Evolutionary conservation across 2,329 filamentous ascomycete genomes (phyloP), one percentile per base, ranked within the genome.

Genomic region (Pseudodiploospora longispora): DNA sequence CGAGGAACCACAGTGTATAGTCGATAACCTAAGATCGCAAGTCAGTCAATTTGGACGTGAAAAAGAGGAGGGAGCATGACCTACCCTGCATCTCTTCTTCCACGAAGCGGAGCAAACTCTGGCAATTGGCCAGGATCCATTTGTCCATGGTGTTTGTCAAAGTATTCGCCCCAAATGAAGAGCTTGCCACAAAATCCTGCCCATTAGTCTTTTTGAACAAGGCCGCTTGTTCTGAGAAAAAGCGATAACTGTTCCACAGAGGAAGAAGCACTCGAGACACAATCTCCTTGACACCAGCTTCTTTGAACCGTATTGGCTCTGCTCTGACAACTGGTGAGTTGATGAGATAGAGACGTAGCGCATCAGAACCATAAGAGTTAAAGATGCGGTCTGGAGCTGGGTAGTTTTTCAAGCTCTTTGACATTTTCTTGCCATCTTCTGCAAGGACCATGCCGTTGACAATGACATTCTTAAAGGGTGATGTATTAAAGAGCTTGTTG

Each of bases 101-200:
- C 46, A 94, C 85, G 59, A 89, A 94, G 58, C 87, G 82, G 47
- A 95, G 74, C 52, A 95, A 71, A 57, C 84, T 90, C 64, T 95
- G 88, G 55, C 84, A 90, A 52, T 83, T 85, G 43, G 88, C 87
- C 55, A 95, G 68, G 52, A 95, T 89, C 89, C 89, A 95, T 50
- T 81, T 78, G 61, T 95, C 89, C 82, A 95, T 91, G 43, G 94
- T 85, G 12, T 56, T 58, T 30, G 30, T 46, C 34, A 56, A 35
- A 27, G 49, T 41, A 2, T 43, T 41, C 6, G 41, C 42, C 27
- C 49, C 44, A 19, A 52, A 51, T 5, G 47, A 47, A 36, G 30
- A 47, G 32, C 36, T 47, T 41, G 35, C 39, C 5, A 49, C 47
- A 45, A 56, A 55, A 9, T 50, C 46, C 5, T 46, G 34, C 27